These are phyloP conservation scores for Yamadazyma friedrichii DNA, from an alignment of 1,139 yeast species.

Conservation along the genomic window DNA sequence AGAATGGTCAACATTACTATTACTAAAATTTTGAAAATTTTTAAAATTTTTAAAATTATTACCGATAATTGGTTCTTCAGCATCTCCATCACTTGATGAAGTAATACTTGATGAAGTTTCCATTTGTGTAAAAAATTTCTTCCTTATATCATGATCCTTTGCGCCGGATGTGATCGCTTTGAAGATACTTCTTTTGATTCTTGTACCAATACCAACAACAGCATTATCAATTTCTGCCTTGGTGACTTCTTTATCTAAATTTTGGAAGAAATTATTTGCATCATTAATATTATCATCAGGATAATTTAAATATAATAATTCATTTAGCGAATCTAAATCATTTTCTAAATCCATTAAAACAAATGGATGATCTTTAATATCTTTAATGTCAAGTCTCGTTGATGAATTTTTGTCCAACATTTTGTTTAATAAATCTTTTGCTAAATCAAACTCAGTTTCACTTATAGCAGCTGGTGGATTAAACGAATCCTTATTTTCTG, in stretches of 20 bases:
- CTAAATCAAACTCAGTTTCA: constrained; percentile 54
- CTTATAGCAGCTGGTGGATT: constrained; percentile 39
- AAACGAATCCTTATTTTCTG: constrained; percentile 43
- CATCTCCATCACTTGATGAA: constrained; percentile 33
- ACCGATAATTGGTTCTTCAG: neutral
- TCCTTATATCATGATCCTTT: constrained; percentile 27
- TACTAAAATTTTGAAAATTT: neutral
- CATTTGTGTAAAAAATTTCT: constrained; percentile 25
- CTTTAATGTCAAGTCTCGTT: constrained; percentile 65
- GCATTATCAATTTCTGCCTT: constrained; percentile 52
- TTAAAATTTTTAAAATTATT: neutral
- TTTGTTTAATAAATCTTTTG: constrained; percentile 62
- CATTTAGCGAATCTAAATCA: constrained; percentile 38
- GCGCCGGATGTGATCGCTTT: constrained; percentile 45
- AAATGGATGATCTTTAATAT: constrained; percentile 81
- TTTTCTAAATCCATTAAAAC: constrained; percentile 58
- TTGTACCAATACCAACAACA: constrained; percentile 73
- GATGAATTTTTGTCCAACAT: constrained; percentile 72
- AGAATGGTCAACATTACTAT: constrained; percentile 23
- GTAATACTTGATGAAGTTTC: constrained; percentile 25
- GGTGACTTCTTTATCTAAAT: constrained; percentile 10
- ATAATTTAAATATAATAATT: constrained; percentile 35
- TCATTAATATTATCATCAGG: constrained; percentile 5
- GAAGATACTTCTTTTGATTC: constrained; percentile 59
- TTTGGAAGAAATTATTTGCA: constrained; percentile 10